A percentile compares a stretch with the other conserved stretches of the same genome.
These are phyloP conservation scores for Blastocystis sp. DNA, from an alignment of 352 stramenopile species.

Conservation along the genomic window DNA sequence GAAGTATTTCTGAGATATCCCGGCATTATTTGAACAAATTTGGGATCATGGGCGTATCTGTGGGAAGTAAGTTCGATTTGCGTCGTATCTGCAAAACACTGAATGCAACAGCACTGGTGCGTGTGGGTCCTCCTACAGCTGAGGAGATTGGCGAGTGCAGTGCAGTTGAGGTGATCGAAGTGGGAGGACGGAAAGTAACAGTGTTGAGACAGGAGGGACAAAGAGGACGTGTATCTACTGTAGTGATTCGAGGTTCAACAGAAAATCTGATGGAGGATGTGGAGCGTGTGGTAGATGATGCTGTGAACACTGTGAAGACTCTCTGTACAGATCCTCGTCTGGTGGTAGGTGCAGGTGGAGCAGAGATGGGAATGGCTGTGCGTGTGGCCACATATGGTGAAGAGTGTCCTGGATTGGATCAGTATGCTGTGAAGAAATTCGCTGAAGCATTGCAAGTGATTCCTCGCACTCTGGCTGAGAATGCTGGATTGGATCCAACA, in stretches of 20 bases:
- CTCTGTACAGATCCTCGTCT: constrained; percentile 85
- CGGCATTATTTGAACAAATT: constrained; percentile 98
- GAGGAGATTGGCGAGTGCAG: constrained; percentile 94
- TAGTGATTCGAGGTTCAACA: constrained; percentile 82
- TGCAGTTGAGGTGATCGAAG: constrained; percentile 83
- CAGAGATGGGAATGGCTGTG: constrained; percentile 88
- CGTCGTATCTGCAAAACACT: constrained; percentile 89
- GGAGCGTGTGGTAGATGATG: constrained; percentile 92
- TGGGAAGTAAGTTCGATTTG: constrained; percentile 96
- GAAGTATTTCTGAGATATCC: constrained; percentile 94
- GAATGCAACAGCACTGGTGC: constrained; percentile 89
- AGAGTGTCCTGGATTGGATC: constrained; percentile 88
- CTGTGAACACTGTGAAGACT: constrained; percentile 89
- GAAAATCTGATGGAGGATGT: constrained; percentile 94
- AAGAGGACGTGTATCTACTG: constrained; percentile 88
- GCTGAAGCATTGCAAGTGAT: constrained; percentile 93
- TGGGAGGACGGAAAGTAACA: constrained; percentile 88
- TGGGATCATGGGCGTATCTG: constrained; percentile 89
- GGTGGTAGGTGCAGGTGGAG: constrained; percentile 85
- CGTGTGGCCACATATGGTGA: constrained; percentile 87
- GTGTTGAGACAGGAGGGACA: constrained; percentile 83
- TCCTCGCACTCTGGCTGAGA: constrained; percentile 91
- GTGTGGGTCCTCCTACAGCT: constrained; percentile 86
- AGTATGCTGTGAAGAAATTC: constrained; percentile 98
- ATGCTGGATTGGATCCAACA: constrained; percentile 84